Percentiles rank a stretch among this genome's conserved stretches.
Conservation (phyloP, 2,329 filamentous ascomycete species). For the Aspergillus sp. region DNA sequence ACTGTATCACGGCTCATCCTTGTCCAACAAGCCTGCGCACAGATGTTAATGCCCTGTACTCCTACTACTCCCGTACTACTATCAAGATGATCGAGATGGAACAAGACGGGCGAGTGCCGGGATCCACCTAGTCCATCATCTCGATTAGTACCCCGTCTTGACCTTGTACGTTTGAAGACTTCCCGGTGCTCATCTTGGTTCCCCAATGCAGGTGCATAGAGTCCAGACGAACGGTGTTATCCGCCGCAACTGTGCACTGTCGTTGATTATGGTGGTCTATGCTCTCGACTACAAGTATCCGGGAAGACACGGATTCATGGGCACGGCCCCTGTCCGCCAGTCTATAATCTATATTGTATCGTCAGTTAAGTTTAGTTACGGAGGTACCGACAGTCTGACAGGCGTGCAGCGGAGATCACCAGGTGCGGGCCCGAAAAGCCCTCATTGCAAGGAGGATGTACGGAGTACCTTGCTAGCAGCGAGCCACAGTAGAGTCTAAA, state of each 20-base stretch:
- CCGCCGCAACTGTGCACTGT: neutral
- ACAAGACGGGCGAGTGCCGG: neutral
- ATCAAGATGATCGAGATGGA: conserved; percentile 1
- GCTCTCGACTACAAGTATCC: neutral
- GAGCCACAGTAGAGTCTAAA: neutral
- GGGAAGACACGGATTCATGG: neutral
- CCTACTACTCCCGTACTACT: neutral
- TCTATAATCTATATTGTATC: neutral
- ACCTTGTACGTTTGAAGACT: neutral
- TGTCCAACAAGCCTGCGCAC: neutral
- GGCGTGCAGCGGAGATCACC: neutral
- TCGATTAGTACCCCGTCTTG: neutral
- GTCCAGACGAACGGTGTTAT: neutral
- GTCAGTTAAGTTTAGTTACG: neutral
- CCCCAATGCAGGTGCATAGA: neutral
- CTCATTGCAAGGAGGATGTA: too few relatives aligned
- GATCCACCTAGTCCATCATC: conserved; percentile 1
- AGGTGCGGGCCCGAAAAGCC: neutral
- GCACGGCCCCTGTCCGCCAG: neutral
- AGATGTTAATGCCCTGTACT: neutral
- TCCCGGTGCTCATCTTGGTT: conserved; percentile 1
- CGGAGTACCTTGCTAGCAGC: too few relatives aligned
- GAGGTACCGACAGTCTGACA: neutral
- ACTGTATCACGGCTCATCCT: neutral
- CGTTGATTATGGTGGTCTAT: neutral